Evolutionary conservation across 2,329 filamentous ascomycete genomes (phyloP), one percentile per base, ranked within the genome.

Genomic region (Fusarium nodosum): DNA sequence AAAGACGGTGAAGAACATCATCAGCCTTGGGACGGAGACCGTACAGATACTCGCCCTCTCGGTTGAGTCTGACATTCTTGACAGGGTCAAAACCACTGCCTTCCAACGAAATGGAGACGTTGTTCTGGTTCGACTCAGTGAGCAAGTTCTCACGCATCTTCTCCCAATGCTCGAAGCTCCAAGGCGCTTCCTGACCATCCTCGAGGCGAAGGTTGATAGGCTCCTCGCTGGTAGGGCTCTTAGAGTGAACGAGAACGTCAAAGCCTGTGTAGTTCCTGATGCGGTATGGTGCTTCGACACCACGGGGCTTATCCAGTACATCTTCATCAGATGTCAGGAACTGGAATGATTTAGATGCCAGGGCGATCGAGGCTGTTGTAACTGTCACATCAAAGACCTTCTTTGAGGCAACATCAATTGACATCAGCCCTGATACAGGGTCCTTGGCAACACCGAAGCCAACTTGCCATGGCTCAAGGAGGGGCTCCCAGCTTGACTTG

Each of bases 181-280:
- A 99, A 1, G 95, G 93, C 3, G 89, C 90, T 79, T 99, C 96
- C 75, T 97, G 89, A 11, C 96, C 97, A 75, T 99, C 97, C 60
- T 88, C 88, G 1, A 99, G 84, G 66, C 91, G 94, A 3, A 92
- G 88, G 7, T 90, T 90, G 61, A 93, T 89, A 42, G 90, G 87
- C 56, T 91, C 90, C 3, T 90, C 86, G 56, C 87, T 88, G 34
- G 82, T 85, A 11, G 86, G 80, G 54, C 89, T 88, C 79, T 93
- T 93, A 44, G 93, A 91, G 85, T 94, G 94, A 3, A 99, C 87
- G 56, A 92, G 87, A 26, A 97, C 87, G 58, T 94, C 91, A 73
- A 98, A 99, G 0, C 96, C 96, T 2, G 96, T 98, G 78, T 98
- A 94, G 76, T 99, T 99, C 53, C 94, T 90, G 72, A 99, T 93